A percentile compares a stretch with the other conserved stretches of the same genome.
phyloP scores from a whole-genome alignment of 2,329 filamentous ascomycete genomes.

The Cladosporium halotolerans region DNA sequence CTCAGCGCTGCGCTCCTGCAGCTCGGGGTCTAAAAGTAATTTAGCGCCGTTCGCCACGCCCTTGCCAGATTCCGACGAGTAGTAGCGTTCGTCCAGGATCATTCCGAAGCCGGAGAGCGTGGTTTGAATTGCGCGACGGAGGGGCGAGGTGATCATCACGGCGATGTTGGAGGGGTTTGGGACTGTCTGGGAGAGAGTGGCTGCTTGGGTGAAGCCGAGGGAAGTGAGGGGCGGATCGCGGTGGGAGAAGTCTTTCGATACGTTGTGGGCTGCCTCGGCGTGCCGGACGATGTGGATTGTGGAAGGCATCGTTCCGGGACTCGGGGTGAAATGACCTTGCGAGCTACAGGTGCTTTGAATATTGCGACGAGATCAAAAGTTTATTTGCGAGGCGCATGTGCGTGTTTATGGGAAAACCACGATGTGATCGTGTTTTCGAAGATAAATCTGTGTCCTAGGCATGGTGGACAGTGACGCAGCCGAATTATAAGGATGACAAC shows the following conservation, averaged over 20 bases:
- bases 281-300: neutral
- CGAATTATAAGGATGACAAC: no score
- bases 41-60: neutral
- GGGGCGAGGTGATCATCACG: neutral
- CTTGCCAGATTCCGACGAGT: neutral
- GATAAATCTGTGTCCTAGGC: no score
- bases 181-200: neutral
- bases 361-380: no score
- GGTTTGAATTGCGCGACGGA: neutral
- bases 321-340: no score
- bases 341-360: no score
- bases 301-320: neutral
- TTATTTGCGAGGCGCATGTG: no score
- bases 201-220: neutral
- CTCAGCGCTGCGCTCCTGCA: neutral
- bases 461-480: no score
- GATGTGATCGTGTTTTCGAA: no score
- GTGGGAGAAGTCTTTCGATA: neutral
- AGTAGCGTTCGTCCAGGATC: neutral
- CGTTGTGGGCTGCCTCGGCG: neutral
- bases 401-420: no score
- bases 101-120: neutral
- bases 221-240: neutral
- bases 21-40: neutral
- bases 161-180: neutral